A percentile compares a stretch with the other conserved stretches of the same genome.
Evolutionary conservation across 495 filamentous ascomycete species (phyloP).

Genomic region (Neurospora tetrasperma): DNA sequence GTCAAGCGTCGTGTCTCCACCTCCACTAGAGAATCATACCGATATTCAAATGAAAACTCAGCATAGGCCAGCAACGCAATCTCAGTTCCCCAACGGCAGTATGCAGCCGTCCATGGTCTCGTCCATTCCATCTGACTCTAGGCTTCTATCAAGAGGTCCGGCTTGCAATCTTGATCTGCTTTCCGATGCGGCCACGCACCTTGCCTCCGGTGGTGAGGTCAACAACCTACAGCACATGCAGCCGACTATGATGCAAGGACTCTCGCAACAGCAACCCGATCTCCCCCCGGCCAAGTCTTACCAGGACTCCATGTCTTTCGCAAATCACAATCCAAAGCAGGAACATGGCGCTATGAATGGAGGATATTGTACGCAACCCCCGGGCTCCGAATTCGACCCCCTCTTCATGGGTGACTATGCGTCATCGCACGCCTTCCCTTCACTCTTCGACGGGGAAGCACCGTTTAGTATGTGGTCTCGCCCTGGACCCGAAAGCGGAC

Average conservation of each 20-base stretch:
- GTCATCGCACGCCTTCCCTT: slow-evolving; percentile 38
- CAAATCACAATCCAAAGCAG: slow-evolving; percentile 30
- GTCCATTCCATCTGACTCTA: slow-evolving; percentile 30
- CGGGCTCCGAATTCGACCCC: slow-evolving; percentile 31
- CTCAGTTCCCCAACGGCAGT: slow-evolving; percentile 27
- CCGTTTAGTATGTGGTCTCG: slow-evolving; percentile 36
- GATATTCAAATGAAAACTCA: slow-evolving; percentile 37
- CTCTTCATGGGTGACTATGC: slow-evolving; percentile 44
- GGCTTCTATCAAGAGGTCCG: slow-evolving; percentile 30
- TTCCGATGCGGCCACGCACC: slow-evolving; percentile 42
- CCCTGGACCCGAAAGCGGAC: slow-evolving; percentile 26
- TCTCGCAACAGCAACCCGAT: slow-evolving; percentile 25
- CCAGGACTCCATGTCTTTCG: slow-evolving; percentile 32
- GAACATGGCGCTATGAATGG: slow-evolving; percentile 31
- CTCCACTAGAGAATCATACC: slow-evolving; percentile 28
- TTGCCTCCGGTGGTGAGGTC: slow-evolving; percentile 39
- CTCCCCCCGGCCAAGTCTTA: slow-evolving; percentile 37
- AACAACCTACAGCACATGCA: slow-evolving; percentile 38
- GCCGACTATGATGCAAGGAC: slow-evolving; percentile 32
- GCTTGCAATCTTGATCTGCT: slow-evolving; percentile 43
- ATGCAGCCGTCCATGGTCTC: slow-evolving; percentile 28
- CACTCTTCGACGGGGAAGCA: slow-evolving; percentile 38
- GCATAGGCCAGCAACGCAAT: slow-evolving; percentile 14
- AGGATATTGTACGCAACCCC: slow-evolving; percentile 29
- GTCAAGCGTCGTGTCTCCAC: slow-evolving; percentile 25